Evolutionary conservation across 1,284 basidiomycete genomes (phyloP), one percentile per base, ranked within the genome.

Genomic region (Inonotus obliquus): DNA sequence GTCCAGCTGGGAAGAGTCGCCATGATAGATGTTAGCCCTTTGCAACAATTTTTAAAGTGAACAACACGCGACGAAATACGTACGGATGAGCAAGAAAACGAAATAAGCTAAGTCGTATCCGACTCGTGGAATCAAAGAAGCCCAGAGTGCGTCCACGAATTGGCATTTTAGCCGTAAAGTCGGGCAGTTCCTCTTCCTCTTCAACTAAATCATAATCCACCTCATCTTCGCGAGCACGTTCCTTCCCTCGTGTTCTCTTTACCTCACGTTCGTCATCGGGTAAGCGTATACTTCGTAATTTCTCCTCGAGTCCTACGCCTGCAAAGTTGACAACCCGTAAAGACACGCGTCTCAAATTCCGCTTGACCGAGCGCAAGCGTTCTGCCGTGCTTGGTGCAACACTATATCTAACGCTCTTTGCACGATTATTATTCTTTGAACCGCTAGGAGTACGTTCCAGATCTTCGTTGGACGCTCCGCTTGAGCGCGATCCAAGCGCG

Each of bases 81-180:
- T 67, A 94, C 89, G 83, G 78, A 73, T 85, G 84, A 11, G 87
- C 77, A 38, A 96, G 76, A 57, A 91, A 75, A n/a, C 76, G 75
- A 70, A 87, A 91, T 70, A 91, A 79, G 1, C 78, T 73, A 51
- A 83, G 73, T 21, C 94, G 82, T 9, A 93, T 60, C 63, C 69
- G 75, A 74, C 82, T 94, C 1, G 80, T 77, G 2, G 91, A 84
- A 4, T 89, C 88, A 65, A 98, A 82, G 61, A 88, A 77, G 9
- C 92, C 87, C 49, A 98, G 76, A 9, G 93, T 92, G 44, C 86
- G 81, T 6, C 96, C 94, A 64, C 93, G 84, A 52, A 96, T 77
- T 6, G 83, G 83, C 37, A 81, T 64, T 7, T 71, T 72, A 64
- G 75, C 76, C 32, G 74, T 75, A 41, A 83, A 67, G 66, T 85